Base-by-base conservation (phyloP, 371 early-diverging fungal species). In the Mortierella sp. region DNA sequence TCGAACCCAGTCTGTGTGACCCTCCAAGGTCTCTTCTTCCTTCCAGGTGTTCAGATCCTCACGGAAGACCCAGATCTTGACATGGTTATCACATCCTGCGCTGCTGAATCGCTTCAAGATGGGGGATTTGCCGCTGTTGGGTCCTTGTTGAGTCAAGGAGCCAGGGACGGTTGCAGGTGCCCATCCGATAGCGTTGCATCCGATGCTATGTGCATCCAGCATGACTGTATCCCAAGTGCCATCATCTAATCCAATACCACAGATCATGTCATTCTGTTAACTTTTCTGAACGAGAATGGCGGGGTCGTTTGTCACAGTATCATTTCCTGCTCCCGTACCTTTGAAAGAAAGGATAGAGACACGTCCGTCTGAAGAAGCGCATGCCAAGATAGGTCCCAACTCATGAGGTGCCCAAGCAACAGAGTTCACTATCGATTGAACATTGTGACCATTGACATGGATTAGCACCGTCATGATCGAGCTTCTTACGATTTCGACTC, bases 1-100 rank as follows among this genome's bases (percentile, higher is more conserved):
- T 21, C 99, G 89, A n/a, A 98, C 97, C 99, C 99, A 98, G 79
- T 98, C 98, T 21, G 90, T 85, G 80, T 98, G 99, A 0, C 94
- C 96, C 54, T 94, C 93, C 46, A 98, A 87, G 9, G 85, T 85
- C 16, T 88, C 87, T 57, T 94, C 95, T 60, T 83, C 91, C 85
- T 88, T 89, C 88, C 91, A 93, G 2, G 83, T 78, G 69, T 90
- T 89, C 24, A 81, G 76, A 34, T 93, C 93, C 50, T 95, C 94
- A 34, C 90, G 84, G 76, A 80, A 95, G 59, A 84, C 85, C 97
- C 97, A 98, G 54, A 98, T 91, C 82, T 96, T 98, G 78, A 97
- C 89, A 60, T 91, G 59, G 82, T 97, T 97, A 79, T 98, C 99
- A 71, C 97, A 97, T 43, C 99, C 99, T 44, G 91, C 98, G 22